Conservation (phyloP, 2,329 filamentous ascomycete species). For the Chaetothyriales sp. region DNA sequence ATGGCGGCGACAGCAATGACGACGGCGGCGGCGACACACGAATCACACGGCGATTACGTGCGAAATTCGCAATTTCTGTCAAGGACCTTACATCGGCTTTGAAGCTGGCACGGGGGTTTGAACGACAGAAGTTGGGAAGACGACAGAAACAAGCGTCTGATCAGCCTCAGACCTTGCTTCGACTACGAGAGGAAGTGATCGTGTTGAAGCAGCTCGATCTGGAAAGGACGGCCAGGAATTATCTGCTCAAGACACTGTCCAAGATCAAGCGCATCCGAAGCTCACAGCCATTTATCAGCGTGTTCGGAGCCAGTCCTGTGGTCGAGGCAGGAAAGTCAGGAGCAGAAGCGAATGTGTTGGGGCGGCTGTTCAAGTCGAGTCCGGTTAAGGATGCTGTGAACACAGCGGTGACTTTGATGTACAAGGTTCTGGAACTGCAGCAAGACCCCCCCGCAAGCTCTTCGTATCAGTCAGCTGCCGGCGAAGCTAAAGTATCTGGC, state of each 20-base stretch:
- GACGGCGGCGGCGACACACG: not conserved
- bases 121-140: conserved; percentile 48
- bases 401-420: conserved; percentile 29
- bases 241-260: conserved; percentile 41
- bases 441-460: not conserved
- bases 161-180: conserved; percentile 22
- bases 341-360: conserved; percentile 42
- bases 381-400: conserved; percentile 42
- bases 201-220: conserved; percentile 30
- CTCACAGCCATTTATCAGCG: conserved; percentile 31
- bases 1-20: not conserved
- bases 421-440: conserved; percentile 23
- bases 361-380: conserved; percentile 44
- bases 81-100: conserved; percentile 37
- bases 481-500: conserved; percentile 7
- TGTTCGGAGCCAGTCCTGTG: conserved; percentile 23
- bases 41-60: conserved; percentile 23
- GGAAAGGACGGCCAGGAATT: conserved; percentile 33
- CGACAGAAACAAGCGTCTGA: conserved; percentile 40
- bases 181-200: conserved; percentile 5
- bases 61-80: conserved; percentile 36
- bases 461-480: conserved; percentile 6
- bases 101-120: conserved; percentile 45
- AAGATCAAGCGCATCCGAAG: conserved; percentile 44
- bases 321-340: conserved; percentile 27